These are phyloP conservation scores for Alternaria sp. DNA, from an alignment of 2,329 filamentous ascomycete species.

Conservation along the genomic window DNA sequence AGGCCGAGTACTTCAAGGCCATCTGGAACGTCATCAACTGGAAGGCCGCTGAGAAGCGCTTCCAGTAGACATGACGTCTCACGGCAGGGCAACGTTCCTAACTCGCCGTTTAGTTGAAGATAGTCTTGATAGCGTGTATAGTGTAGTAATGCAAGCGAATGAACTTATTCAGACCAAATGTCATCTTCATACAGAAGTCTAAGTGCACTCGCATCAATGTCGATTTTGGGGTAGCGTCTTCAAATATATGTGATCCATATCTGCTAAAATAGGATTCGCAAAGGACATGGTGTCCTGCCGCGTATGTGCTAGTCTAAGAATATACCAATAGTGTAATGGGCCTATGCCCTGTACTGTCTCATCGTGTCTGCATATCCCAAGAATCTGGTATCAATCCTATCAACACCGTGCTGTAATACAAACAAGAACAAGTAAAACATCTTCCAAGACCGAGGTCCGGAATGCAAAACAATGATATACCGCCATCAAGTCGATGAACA, in stretches of 20 bases:
- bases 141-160: slow-evolving; percentile 14
- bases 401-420: neutral
- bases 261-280: neutral
- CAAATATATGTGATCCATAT: neutral
- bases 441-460: neutral
- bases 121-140: slow-evolving; percentile 1
- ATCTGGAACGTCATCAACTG: slow-evolving; percentile 98
- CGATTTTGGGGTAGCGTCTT: neutral
- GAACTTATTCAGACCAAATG: neutral
- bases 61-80: slow-evolving; percentile 54
- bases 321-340: neutral
- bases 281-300: neutral
- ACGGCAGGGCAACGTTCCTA: slow-evolving; percentile 12
- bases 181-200: neutral
- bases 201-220: neutral
- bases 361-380: neutral
- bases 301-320: neutral
- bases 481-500: neutral
- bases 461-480: neutral
- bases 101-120: neutral
- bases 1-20: slow-evolving; percentile 92
- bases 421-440: neutral
- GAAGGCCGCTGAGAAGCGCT: slow-evolving; percentile 85
- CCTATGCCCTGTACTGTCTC: neutral
- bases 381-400: neutral